Percentiles rank a stretch among this genome's conserved stretches.
Conservation (phyloP, 345 rosid species). For the Toxicodendron radicans region DNA sequence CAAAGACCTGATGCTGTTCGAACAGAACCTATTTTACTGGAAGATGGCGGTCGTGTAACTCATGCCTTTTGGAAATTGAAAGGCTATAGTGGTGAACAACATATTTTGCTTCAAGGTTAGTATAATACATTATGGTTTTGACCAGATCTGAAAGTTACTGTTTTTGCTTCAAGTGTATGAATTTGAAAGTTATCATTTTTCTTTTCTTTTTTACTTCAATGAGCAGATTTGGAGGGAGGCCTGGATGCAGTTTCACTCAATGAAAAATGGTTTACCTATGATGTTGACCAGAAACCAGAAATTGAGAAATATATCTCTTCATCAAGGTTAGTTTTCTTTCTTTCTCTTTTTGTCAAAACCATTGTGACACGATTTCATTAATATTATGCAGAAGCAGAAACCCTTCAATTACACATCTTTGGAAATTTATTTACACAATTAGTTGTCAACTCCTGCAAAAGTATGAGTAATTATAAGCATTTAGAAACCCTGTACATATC, state of each 20-base stretch:
- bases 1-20: slow-evolving; percentile 67
- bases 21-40: slow-evolving; percentile 52
- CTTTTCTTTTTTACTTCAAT: slow-evolving; percentile 11
- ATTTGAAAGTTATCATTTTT: not conserved
- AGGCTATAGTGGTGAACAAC: slow-evolving; percentile 34
- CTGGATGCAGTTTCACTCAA: slow-evolving; percentile 29
- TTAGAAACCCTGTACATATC: not conserved
- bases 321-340: slow-evolving; percentile 33
- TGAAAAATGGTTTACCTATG: slow-evolving; percentile 68
- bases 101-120: slow-evolving; percentile 75
- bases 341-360: not conserved
- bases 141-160: not conserved
- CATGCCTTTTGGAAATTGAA: slow-evolving; percentile 63
- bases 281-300: slow-evolving; percentile 52
- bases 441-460: not conserved
- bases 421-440: not conserved
- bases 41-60: slow-evolving; percentile 37
- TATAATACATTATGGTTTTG: slow-evolving; percentile 15
- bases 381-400: not conserved
- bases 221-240: slow-evolving; percentile 47
- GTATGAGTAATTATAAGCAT: not conserved
- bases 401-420: too few species aligned
- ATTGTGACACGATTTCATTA: too few species aligned
- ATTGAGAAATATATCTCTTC: slow-evolving; percentile 58
- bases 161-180: slow-evolving; percentile 1